Conservation (phyloP, 129 eudicot species). For the Ambrosia artemisiifolia region DNA sequence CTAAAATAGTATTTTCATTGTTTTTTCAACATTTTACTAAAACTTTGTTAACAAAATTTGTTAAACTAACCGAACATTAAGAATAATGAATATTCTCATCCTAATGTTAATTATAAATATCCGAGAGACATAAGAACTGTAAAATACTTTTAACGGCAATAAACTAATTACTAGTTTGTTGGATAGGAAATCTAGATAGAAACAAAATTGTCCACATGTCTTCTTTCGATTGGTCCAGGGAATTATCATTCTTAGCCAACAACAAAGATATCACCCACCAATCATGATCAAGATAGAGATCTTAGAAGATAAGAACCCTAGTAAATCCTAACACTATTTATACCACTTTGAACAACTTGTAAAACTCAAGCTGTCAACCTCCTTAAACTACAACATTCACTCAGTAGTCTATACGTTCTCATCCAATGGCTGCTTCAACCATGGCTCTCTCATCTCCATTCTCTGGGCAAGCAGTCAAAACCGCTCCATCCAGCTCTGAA, state of each 20-base stretch:
- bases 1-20: too few species aligned
- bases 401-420: conserved; percentile 10
- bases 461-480: conserved; percentile 48
- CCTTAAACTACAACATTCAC: background rate
- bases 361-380: conserved; percentile 29
- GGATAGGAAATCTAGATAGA: conserved; percentile 28
- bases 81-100: too few species aligned
- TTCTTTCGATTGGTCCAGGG: background rate
- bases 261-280: conserved; percentile 36
- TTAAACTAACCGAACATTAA: too few species aligned
- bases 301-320: conserved; percentile 32
- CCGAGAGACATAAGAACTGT: too few species aligned
- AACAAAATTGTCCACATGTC: conserved; percentile 22
- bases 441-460: conserved; percentile 68
- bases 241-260: conserved; percentile 11
- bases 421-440: conserved; percentile 56
- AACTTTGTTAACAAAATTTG: too few species aligned
- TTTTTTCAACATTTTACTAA: too few species aligned
- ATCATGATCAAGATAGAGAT: conserved; percentile 32
- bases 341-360: background rate
- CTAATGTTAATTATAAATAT: too few species aligned
- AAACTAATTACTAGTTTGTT: background rate
- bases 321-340: conserved; percentile 15
- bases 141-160: too few species aligned
- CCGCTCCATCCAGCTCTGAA: conserved; percentile 39